These are phyloP conservation scores for Carex parvula DNA, from an alignment of 176 grass and related monocot genomes.

Conservation along the genomic window DNA sequence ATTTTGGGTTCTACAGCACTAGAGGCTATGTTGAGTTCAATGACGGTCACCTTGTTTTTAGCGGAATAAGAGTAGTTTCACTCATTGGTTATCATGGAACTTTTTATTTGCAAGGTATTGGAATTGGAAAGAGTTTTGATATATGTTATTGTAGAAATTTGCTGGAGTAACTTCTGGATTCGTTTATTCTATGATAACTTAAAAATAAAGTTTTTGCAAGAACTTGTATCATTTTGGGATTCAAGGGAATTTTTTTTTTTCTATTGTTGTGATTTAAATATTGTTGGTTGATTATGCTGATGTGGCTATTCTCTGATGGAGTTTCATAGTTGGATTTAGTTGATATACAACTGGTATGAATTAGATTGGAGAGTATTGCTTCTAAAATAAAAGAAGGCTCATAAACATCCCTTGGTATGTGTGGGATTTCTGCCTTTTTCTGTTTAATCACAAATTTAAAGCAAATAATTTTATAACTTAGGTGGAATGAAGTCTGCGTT, in stretches of 20 bases:
- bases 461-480: too few relatives aligned
- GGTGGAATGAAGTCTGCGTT: too few relatives aligned
- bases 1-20: neutral
- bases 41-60: neutral
- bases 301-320: neutral
- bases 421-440: too few relatives aligned
- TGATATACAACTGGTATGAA: too few relatives aligned
- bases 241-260: neutral
- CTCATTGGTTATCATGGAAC: neutral
- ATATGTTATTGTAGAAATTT: slow-evolving; percentile 1
- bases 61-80: neutral
- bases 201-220: neutral
- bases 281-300: neutral
- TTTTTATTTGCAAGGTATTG: neutral
- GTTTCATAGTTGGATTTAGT: too few relatives aligned
- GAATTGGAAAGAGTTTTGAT: neutral
- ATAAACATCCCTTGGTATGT: too few relatives aligned
- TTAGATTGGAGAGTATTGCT: too few relatives aligned
- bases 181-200: neutral
- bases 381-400: too few relatives aligned
- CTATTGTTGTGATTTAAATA: neutral
- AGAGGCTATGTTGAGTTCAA: neutral
- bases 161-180: neutral
- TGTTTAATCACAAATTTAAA: too few relatives aligned
- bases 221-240: neutral